phyloP scores from a whole-genome alignment of 371 early-diverging fungal genomes.

The Mucor ambiguus region DNA sequence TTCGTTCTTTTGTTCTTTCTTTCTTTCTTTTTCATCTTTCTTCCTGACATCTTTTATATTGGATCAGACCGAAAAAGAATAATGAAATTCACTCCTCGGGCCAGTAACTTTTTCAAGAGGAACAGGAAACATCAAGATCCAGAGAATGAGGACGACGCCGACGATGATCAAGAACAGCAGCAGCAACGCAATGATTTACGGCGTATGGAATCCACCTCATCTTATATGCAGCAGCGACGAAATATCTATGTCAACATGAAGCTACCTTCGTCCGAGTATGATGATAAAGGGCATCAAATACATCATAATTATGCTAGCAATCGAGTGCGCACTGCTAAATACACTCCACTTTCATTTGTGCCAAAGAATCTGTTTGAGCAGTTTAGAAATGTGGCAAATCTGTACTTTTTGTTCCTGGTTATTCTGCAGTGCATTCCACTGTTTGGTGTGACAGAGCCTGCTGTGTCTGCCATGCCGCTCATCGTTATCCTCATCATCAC shows the following conservation, averaged over 20 bases:
- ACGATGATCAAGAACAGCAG: not conserved
- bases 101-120: conserved; percentile 10
- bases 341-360: conserved; percentile 82
- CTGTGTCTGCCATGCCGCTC: conserved; percentile 85
- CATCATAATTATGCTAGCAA: conserved; percentile 52
- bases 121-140: not conserved
- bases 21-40: not conserved
- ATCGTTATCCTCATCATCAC: conserved; percentile 77
- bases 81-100: conserved; percentile 19
- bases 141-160: not conserved
- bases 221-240: conserved; percentile 45
- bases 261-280: conserved; percentile 33
- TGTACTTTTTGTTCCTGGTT: conserved; percentile 92
- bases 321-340: conserved; percentile 82
- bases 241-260: conserved; percentile 51
- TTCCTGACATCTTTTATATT: not conserved
- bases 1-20: not conserved
- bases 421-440: conserved; percentile 72
- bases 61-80: not conserved
- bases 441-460: conserved; percentile 79
- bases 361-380: conserved; percentile 91
- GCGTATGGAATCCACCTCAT: conserved; percentile 42
- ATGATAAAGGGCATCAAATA: conserved; percentile 32
- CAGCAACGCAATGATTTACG: conserved; percentile 15
- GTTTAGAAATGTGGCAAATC: conserved; percentile 84